phyloP scores from a whole-genome alignment of 805 yeast genomes.

The Naumovozyma castellii region DNA sequence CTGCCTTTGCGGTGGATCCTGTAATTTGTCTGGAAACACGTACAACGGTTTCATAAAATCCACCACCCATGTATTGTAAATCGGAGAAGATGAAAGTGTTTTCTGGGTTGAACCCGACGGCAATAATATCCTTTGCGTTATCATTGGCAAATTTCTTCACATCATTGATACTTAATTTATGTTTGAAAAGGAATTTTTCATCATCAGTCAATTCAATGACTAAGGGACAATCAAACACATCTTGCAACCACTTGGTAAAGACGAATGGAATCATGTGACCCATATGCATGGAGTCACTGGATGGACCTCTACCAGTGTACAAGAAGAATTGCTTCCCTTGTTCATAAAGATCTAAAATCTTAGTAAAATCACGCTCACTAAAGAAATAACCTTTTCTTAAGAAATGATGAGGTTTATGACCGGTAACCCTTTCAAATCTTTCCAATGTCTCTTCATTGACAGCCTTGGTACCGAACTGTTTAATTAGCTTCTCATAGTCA shows the following conservation, averaged over 20 bases:
- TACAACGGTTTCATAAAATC: conserved; percentile 89
- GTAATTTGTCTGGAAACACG: conserved; percentile 90
- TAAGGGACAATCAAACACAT: conserved; percentile 91
- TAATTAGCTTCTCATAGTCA: conserved; percentile 81
- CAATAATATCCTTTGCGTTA: conserved; percentile 86
- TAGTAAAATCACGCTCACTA: conserved; percentile 74
- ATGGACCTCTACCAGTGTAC: conserved; percentile 97
- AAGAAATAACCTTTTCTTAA: conserved; percentile 87
- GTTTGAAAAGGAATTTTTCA: conserved; percentile 93
- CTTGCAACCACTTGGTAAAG: conserved; percentile 97
- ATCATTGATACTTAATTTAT: conserved; percentile 75
- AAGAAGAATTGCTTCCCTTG: conserved; percentile 91
- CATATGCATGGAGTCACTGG: conserved; percentile 86
- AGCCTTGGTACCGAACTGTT: conserved; percentile 75
- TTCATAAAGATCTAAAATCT: conserved; percentile 80
- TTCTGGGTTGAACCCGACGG: conserved; percentile 89
- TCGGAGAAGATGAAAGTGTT: conserved; percentile 95
- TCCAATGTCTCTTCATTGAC: conserved; percentile 61
- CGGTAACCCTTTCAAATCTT: conserved; percentile 75
- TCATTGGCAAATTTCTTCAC: conserved; percentile 71
- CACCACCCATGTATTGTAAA: conserved; percentile 84
- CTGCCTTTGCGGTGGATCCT: conserved; percentile 93
- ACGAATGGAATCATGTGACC: conserved; percentile 95
- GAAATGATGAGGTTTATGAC: conserved; percentile 83
- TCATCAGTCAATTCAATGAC: conserved; percentile 94